A percentile compares a stretch with the other conserved stretches of the same genome.
phyloP scores from a whole-genome alignment of 768 basidiomycete genomes.

The Mycena olivaceomarginata region DNA sequence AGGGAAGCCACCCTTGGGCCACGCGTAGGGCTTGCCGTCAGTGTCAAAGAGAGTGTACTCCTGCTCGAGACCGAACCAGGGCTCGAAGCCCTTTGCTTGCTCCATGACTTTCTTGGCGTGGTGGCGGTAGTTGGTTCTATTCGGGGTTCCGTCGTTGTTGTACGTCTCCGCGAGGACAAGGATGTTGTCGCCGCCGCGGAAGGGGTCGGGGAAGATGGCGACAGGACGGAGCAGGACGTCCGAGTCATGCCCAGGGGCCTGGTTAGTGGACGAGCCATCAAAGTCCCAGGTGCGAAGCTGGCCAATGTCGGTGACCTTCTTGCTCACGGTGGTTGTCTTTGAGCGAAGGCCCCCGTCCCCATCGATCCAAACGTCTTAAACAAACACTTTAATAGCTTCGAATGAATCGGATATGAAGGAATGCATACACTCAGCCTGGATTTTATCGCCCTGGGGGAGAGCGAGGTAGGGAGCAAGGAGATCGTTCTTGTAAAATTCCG shows the following conservation, averaged over 20 bases:
- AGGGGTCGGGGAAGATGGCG: conserved; percentile 98
- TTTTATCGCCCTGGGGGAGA: conserved; percentile 91
- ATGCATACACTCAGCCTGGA: conserved; percentile 93
- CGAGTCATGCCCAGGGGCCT: conserved; percentile 96
- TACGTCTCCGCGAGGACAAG: conserved; percentile 97
- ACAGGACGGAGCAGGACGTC: conserved; percentile 99
- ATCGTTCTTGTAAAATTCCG: conserved; percentile 82
- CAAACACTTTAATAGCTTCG: conserved; percentile 37
- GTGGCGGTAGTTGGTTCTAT: conserved; percentile 96
- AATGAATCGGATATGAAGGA: conserved; percentile 34
- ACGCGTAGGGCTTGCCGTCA: conserved; percentile 93
- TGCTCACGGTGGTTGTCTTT: conserved; percentile 95
- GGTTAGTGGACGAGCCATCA: conserved; percentile 98
- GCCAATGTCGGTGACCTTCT: conserved; percentile 91
- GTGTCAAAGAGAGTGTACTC: conserved; percentile 98
- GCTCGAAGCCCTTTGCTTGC: conserved; percentile 83
- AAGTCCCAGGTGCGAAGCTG: conserved; percentile 99
- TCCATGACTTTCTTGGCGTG: conserved; percentile 98
- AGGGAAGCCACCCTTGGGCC: conserved; percentile 99
- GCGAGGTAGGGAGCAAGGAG: conserved; percentile 93
- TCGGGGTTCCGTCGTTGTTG: conserved; percentile 99
- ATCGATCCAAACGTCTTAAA: conserved; percentile 97
- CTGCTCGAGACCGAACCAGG: conserved; percentile 99
- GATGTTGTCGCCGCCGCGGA: conserved; percentile 99
- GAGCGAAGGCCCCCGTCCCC: conserved; percentile 95